These are phyloP conservation scores for Ascochyta lentis DNA, from an alignment of 2,329 filamentous ascomycete genomes.

Conservation along the genomic window DNA sequence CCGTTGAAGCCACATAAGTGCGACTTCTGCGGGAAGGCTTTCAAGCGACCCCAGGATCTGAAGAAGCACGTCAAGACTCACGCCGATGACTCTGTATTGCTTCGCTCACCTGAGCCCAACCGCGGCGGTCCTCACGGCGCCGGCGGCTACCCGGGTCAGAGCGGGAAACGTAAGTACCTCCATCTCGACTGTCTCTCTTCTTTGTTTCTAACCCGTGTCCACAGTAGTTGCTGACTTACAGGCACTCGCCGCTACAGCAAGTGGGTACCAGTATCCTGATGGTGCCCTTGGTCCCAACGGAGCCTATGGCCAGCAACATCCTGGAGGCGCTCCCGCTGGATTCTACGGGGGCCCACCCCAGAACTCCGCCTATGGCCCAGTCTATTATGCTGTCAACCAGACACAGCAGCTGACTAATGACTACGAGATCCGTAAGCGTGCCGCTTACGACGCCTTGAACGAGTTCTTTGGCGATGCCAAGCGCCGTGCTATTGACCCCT, in stretches of 20 bases:
- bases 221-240: slow-evolving; percentile 56
- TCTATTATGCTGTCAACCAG: slow-evolving; percentile 78
- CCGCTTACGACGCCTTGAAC: slow-evolving; percentile 82
- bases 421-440: slow-evolving; percentile 79
- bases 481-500: slow-evolving; percentile 86
- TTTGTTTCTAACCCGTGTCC: slow-evolving; percentile 43
- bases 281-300: slow-evolving; percentile 45
- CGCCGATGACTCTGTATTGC: slow-evolving; percentile 86
- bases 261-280: slow-evolving; percentile 57
- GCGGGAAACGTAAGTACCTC: slow-evolving; percentile 50
- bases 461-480: slow-evolving; percentile 95
- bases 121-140: slow-evolving; percentile 50
- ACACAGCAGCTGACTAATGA: slow-evolving; percentile 71
- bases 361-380: slow-evolving; percentile 66
- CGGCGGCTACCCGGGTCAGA: slow-evolving; percentile 44
- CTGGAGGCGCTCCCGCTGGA: slow-evolving; percentile 54
- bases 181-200: slow-evolving; percentile 18
- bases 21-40: slow-evolving; percentile 97
- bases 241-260: slow-evolving; percentile 58
- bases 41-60: slow-evolving; percentile 97
- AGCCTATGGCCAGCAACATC: slow-evolving; percentile 59
- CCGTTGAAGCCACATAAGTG: slow-evolving; percentile 99
- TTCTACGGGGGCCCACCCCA: slow-evolving; percentile 63
- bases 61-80: slow-evolving; percentile 99
- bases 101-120: slow-evolving; percentile 68